Percentiles rank a stretch among this genome's conserved stretches.
Conservation (phyloP, 1,139 yeast genomes). For the Protomyces arabidopsidicola region DNA sequence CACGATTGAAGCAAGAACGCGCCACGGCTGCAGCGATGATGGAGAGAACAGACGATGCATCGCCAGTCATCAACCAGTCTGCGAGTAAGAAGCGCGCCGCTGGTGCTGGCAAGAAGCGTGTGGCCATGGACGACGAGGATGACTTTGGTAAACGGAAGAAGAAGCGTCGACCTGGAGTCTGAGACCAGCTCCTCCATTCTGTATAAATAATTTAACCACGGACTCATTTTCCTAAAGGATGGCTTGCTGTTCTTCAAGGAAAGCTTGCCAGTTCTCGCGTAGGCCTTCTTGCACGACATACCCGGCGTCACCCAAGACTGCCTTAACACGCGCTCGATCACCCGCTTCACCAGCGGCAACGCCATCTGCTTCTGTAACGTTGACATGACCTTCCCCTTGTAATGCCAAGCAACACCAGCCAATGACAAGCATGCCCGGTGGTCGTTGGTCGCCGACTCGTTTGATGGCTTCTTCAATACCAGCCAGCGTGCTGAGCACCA, state of each 20-base stretch:
- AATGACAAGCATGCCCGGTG: constrained; percentile 84
- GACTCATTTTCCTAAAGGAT: not conserved
- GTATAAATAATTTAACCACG: not conserved
- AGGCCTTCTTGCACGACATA: constrained; percentile 15
- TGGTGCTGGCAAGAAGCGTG: not conserved
- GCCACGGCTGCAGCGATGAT: not conserved
- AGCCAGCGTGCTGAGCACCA: constrained; percentile 66
- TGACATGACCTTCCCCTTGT: constrained; percentile 23
- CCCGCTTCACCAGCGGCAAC: constrained; percentile 7
- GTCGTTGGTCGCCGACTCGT: constrained; percentile 71
- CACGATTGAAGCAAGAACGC: not conserved
- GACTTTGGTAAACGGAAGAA: not conserved
- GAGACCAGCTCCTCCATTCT: not conserved
- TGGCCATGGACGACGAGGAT: not conserved
- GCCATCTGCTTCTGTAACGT: constrained; percentile 18
- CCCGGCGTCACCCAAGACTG: constrained; percentile 9
- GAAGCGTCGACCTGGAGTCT: not conserved
- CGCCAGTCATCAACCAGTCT: not conserved
- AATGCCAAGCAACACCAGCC: constrained; percentile 72
- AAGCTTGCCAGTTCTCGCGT: constrained; percentile 12
- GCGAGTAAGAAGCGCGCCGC: not conserved
- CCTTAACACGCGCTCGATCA: constrained; percentile 1
- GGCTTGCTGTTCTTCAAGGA: constrained; percentile 4
- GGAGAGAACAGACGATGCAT: not conserved
- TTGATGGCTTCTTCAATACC: constrained; percentile 69